These are phyloP conservation scores for Nyssa sinensis DNA, from an alignment of 148 eudicot species.

Conservation along the genomic window DNA sequence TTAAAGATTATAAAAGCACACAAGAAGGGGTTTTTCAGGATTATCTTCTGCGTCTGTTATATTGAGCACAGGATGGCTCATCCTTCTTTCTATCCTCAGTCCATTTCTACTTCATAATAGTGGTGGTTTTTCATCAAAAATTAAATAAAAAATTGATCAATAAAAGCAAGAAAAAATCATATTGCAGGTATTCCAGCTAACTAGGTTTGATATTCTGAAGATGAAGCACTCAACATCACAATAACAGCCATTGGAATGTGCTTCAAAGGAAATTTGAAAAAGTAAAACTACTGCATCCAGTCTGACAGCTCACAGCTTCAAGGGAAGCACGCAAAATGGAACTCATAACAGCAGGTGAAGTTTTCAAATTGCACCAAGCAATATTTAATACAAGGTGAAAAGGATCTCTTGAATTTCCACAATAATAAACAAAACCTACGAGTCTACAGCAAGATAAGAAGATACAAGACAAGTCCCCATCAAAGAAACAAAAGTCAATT, in stretches of 20 bases:
- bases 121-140: background rate
- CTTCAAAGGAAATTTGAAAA: background rate
- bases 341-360: background rate
- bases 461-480: background rate
- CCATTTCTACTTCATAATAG: too few relatives aligned
- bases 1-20: too few relatives aligned
- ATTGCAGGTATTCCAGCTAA: background rate
- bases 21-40: too few relatives aligned
- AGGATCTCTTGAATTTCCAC: background rate
- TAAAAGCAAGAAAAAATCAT: background rate
- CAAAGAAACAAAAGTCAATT: background rate
- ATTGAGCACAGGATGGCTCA: too few relatives aligned
- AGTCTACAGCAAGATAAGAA: background rate
- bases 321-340: background rate
- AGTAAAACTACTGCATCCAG: background rate
- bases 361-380: background rate
- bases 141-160: too few relatives aligned
- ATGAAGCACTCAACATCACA: background rate
- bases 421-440: too few relatives aligned
- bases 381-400: too few relatives aligned
- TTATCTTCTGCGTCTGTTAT: too few relatives aligned
- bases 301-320: background rate
- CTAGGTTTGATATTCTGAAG: background rate
- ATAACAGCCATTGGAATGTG: background rate
- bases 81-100: too few relatives aligned